Conservation (phyloP, 345 rosid species). For the Boechera retrofracta region DNA sequence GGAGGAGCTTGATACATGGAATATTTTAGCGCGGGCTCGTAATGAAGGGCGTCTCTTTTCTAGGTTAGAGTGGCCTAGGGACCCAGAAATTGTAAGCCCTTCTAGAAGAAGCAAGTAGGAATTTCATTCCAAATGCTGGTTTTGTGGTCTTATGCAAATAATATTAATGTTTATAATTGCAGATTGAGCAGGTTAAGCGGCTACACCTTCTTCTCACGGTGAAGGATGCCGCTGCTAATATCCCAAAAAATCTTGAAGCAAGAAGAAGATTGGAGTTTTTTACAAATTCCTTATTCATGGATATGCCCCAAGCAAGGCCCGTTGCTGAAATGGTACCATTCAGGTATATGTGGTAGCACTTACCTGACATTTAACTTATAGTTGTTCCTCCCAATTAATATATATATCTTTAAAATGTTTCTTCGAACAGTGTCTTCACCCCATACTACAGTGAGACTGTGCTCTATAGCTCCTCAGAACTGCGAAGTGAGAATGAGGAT, state of each 20-base stretch:
- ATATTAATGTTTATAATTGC: constrained; percentile 43
- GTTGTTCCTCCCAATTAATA: constrained; percentile 7
- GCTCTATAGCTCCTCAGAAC: constrained; percentile 85
- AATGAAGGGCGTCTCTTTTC: constrained; percentile 87
- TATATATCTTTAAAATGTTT: constrained; percentile 12
- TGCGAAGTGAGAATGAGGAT: constrained; percentile 96
- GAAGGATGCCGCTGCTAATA: constrained; percentile 89
- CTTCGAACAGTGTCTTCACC: constrained; percentile 80
- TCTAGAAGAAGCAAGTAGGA: constrained; percentile 2
- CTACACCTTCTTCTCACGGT: constrained; percentile 96
- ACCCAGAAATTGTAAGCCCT: constrained; percentile 83
- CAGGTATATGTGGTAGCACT: constrained; percentile 52
- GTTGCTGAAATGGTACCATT: constrained; percentile 92
- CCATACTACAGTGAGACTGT: constrained; percentile 99
- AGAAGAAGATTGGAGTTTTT: constrained; percentile 95
- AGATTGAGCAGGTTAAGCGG: constrained; percentile 95
- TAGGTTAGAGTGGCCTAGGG: constrained; percentile 87
- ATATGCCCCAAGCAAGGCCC: constrained; percentile 88
- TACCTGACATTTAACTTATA: constrained; percentile 12
- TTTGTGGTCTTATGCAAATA: constrained; percentile 34
- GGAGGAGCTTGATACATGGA: constrained; percentile 98
- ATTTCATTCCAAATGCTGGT: constrained; percentile 27
- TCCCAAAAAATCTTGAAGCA: constrained; percentile 98
- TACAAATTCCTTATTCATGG: constrained; percentile 91
- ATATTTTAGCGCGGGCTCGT: constrained; percentile 84